Conservation (phyloP, 2,329 filamentous ascomycete species). For the Ilyonectria sp. region DNA sequence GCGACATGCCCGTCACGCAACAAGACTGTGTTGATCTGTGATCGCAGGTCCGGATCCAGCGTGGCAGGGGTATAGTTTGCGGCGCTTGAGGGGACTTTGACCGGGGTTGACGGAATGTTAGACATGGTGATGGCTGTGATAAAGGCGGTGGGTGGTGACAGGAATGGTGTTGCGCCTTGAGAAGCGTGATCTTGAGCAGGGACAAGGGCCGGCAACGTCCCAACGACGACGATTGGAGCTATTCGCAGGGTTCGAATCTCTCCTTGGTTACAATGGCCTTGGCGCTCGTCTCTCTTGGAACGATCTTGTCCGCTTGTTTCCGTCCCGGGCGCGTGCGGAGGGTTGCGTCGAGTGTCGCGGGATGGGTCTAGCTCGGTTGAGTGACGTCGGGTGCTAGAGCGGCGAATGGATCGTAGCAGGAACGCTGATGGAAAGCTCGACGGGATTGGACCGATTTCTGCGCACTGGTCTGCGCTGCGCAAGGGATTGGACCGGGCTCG, state of each 20-base stretch:
- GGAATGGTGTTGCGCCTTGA: constrained; percentile 10
- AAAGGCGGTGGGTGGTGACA: not conserved
- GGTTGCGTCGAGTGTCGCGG: constrained; percentile 2
- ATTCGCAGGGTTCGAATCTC: not conserved
- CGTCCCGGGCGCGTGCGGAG: not conserved
- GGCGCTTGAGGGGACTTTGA: constrained; percentile 73
- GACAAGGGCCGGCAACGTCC: constrained; percentile 6
- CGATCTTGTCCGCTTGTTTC: not conserved
- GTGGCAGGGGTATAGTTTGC: constrained; percentile 73
- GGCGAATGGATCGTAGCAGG: not conserved
- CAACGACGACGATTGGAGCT: not conserved
- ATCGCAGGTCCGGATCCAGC: constrained; percentile 73
- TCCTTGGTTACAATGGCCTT: not conserved
- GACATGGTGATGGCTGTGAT: constrained; percentile 54
- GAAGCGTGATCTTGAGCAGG: not conserved
- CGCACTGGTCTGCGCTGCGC: not conserved
- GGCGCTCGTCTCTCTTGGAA: not conserved
- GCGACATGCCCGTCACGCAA: constrained; percentile 72
- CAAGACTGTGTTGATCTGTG: constrained; percentile 73
- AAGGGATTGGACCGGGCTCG: not conserved
- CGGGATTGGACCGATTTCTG: not conserved
- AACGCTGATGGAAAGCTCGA: not conserved
- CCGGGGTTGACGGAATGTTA: constrained; percentile 66
- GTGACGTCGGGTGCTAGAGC: constrained; percentile 5
- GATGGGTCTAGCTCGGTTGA: constrained; percentile 3